Percentiles rank a stretch among this genome's conserved stretches.
These are phyloP conservation scores for Globisporangium nodosum DNA, from an alignment of 352 stramenopile genomes.

Conservation along the genomic window DNA sequence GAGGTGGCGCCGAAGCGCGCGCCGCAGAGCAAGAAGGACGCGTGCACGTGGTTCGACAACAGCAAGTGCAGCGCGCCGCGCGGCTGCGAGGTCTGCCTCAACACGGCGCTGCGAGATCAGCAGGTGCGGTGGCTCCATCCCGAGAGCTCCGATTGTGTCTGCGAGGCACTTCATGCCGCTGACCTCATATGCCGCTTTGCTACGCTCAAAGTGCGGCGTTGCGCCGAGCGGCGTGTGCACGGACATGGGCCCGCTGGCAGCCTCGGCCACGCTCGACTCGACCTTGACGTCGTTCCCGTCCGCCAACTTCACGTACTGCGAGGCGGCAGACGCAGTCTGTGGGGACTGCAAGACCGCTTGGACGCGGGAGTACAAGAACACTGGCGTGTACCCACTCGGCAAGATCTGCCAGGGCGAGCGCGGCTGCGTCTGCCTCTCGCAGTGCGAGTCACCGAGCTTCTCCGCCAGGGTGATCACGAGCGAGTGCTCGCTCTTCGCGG, in stretches of 20 bases:
- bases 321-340: slow-evolving; percentile 16
- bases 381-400: not conserved
- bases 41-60: slow-evolving; percentile 9
- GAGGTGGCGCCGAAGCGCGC: slow-evolving; percentile 7
- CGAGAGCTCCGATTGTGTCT: no score
- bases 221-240: slow-evolving; percentile 3
- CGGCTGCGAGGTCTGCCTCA: slow-evolving; percentile 10
- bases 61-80: slow-evolving; percentile 9
- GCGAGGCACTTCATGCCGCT: no score
- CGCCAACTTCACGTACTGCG: slow-evolving; percentile 28
- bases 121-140: not conserved
- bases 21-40: slow-evolving; percentile 1
- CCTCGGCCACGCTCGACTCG: not conserved
- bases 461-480: slow-evolving; percentile 10
- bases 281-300: slow-evolving; percentile 20
- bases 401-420: slow-evolving; percentile 11
- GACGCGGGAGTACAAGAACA: slow-evolving; percentile 16
- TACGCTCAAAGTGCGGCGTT: slow-evolving; percentile 4
- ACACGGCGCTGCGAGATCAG: not conserved
- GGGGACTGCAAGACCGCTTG: slow-evolving; percentile 19
- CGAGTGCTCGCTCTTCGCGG: slow-evolving; percentile 12
- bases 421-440: slow-evolving; percentile 19
- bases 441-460: slow-evolving; percentile 11
- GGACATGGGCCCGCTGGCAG: not conserved
- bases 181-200: not conserved